Conservation (phyloP, 805 yeast genomes). For the Starmerella geochares region DNA sequence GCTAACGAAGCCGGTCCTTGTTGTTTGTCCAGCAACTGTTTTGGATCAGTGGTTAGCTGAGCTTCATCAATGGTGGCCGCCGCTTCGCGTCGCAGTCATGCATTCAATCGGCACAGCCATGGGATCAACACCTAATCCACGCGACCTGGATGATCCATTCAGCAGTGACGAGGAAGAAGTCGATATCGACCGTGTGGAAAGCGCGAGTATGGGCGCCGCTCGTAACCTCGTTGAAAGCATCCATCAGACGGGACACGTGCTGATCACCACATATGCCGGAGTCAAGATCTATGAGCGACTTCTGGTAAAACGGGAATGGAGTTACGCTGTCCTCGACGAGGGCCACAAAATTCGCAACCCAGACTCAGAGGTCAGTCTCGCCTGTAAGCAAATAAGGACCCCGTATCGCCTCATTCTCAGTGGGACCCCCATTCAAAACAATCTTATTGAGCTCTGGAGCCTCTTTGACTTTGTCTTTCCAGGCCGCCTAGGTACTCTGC, state of each 20-base stretch:
- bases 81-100: conserved; percentile 69
- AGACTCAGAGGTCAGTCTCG: conserved; percentile 72
- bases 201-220: conserved; percentile 35
- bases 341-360: conserved; percentile 97
- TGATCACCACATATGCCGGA: conserved; percentile 88
- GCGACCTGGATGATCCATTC: conserved; percentile 25
- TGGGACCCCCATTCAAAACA: conserved; percentile 96
- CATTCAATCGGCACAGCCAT: conserved; percentile 92
- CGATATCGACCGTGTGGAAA: conserved; percentile 14
- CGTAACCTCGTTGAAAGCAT: conserved; percentile 47
- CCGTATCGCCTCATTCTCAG: conserved; percentile 79
- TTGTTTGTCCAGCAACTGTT: conserved; percentile 96
- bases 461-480: conserved; percentile 91
- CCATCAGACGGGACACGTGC: conserved; percentile 60
- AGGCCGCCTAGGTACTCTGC: conserved; percentile 86
- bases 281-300: conserved; percentile 55
- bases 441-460: conserved; percentile 85
- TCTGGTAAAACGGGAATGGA: conserved; percentile 67
- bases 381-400: conserved; percentile 75
- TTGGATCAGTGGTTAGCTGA: conserved; percentile 96
- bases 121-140: conserved; percentile 28
- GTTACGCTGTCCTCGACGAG: conserved; percentile 83
- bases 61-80: conserved; percentile 97
- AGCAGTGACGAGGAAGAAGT: conserved; percentile 38
- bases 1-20: conserved; percentile 63